Conservation (phyloP, 192 early-diverging fungal genomes). For the Linnemannia hyalina region DNA sequence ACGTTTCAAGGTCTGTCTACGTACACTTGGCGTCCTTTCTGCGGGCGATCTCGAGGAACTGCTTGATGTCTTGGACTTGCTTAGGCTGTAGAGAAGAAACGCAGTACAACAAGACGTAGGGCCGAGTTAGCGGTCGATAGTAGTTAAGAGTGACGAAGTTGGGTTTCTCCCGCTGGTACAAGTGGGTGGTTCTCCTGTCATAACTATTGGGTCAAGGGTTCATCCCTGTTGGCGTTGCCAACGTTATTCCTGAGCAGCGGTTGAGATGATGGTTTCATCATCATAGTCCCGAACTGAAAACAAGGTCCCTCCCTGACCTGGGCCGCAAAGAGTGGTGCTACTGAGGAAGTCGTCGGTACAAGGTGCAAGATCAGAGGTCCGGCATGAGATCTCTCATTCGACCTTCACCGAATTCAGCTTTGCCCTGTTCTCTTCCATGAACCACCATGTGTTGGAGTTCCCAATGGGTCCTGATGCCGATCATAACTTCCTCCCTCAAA, state of each 20-base stretch:
- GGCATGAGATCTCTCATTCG: conserved; percentile 11
- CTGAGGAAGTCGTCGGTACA: background rate
- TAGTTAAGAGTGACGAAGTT: background rate
- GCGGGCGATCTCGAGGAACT: conserved; percentile 95
- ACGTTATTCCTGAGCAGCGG: background rate
- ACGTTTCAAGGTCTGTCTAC: conserved; percentile 16
- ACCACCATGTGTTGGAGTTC: background rate
- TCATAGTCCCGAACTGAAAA: background rate
- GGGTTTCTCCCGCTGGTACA: background rate
- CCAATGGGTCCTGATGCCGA: background rate
- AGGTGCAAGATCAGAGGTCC: conserved; percentile 26
- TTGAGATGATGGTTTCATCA: background rate
- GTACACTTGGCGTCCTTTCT: conserved; percentile 95
- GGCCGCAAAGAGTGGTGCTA: background rate
- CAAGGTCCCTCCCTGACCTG: background rate
- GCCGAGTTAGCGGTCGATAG: background rate
- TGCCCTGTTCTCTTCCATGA: background rate
- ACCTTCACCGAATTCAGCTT: background rate
- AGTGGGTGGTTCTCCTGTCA: background rate
- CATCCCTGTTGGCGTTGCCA: background rate
- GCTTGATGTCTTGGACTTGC: conserved; percentile 98
- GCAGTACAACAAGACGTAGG: background rate
- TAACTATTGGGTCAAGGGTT: conserved; percentile 18
- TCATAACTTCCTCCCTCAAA: background rate
- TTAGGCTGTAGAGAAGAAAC: conserved; percentile 79